Evolutionary conservation across 2,329 filamentous ascomycete species (phyloP), one percentile per base, ranked within the genome.

Genomic region (Beauveria australis): DNA sequence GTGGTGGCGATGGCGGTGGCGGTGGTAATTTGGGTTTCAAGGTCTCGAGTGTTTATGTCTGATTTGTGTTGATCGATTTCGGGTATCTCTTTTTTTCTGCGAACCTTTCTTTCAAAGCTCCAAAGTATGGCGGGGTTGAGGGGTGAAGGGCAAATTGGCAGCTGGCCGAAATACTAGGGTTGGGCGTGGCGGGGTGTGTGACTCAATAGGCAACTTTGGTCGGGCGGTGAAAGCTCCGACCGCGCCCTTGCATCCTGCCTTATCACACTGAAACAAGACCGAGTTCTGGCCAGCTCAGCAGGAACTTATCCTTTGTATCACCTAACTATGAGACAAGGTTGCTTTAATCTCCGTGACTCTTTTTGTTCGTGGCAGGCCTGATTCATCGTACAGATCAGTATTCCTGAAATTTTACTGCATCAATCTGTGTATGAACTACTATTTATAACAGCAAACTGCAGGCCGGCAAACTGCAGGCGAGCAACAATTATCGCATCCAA

Each of bases 211-310:
- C 30, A 60, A 60, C 24, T 60, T 55, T 60, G 18, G 43, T 9
- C 44, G 52, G 59, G 59, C 59, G 59, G 59, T 60, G 59, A 55
- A 60, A 33, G 30, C 59, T 54, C 59, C 59, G 59, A 60, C 33
- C 10, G 9, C 51, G 52, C 51, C 18, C 49, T 41, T 19, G 33
- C 30, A 14, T 22, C 47, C 30, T 24, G 22, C 18, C 44, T 57
- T 57, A 49, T 57, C 54, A 22, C 16, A 30, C 54, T 58, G 44
- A 59, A 59, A 59, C 56, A 59, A 7, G 10, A 51, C 37, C 51
- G 12, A 37, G 33, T 26, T 10, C 44, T 33, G 22, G 19, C 41
- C 26, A 30, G 40, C 18, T 37, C 3, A 52, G n/a, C 40, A 44
- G 22, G 37, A 43, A 14, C 2, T 18, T 10, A 28, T 41, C 51